A percentile compares a stretch with the other conserved stretches of the same genome.
Evolutionary conservation across 371 early-diverging fungal species (phyloP).

Genomic region (Dipsacomyces acuminosporus): DNA sequence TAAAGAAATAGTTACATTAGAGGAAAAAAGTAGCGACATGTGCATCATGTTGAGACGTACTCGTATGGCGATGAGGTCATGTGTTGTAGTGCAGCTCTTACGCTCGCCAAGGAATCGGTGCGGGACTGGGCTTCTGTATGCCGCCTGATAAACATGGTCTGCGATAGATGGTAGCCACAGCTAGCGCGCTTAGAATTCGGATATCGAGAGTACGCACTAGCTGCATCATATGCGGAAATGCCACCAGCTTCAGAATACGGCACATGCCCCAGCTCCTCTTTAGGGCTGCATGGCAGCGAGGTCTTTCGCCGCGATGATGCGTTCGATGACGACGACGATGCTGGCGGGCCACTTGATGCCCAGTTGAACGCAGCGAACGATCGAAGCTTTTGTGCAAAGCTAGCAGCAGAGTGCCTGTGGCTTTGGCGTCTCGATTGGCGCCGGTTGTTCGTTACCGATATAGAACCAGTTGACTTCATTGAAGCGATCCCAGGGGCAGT

Average conservation of each 20-base stretch:
- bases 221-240: too few species aligned
- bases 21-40: too few species aligned
- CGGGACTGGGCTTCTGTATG: background rate
- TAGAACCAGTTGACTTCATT: slow-evolving; percentile 31
- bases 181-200: background rate
- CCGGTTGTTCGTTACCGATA: slow-evolving; percentile 11
- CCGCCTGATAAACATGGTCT: slow-evolving; percentile 2
- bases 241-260: too few species aligned
- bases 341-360: slow-evolving; percentile 12
- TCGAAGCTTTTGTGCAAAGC: slow-evolving; percentile 38
- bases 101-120: background rate
- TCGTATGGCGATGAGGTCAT: slow-evolving; percentile 17
- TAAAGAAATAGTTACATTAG: too few species aligned
- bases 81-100: slow-evolving; percentile 3
- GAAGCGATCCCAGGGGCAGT: slow-evolving; percentile 7
- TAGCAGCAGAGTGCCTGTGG: slow-evolving; percentile 11
- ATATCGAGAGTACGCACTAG: too few species aligned
- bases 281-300: too few species aligned
- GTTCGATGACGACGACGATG: background rate
- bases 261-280: too few species aligned
- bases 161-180: background rate
- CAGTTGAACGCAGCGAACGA: slow-evolving; percentile 36
- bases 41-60: slow-evolving; percentile 26
- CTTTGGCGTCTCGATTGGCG: slow-evolving; percentile 32
- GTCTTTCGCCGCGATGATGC: too few species aligned